Evolutionary conservation across 2,329 filamentous ascomycete species (phyloP).

Genomic region (Hansfordia pulvinata): DNA sequence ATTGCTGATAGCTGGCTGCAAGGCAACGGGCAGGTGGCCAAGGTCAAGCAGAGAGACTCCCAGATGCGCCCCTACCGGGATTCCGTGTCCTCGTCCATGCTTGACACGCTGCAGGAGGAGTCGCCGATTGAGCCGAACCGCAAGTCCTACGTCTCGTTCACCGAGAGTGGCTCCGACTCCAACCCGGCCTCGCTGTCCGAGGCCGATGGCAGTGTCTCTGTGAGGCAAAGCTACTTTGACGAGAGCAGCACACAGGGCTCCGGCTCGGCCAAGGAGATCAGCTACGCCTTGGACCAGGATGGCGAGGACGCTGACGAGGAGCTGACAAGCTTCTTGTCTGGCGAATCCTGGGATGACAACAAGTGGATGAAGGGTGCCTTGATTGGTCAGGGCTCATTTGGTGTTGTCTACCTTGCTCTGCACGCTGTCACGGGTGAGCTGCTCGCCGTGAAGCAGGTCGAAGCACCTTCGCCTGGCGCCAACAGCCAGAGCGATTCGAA

Average conservation of each 20-base stretch:
- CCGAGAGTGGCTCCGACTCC: slow-evolving; percentile 61
- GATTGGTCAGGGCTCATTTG: slow-evolving; percentile 94
- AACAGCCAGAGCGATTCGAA: slow-evolving; percentile 73
- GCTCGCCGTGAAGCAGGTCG: slow-evolving; percentile 96
- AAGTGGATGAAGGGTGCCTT: slow-evolving; percentile 99
- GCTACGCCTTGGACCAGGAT: slow-evolving; percentile 75
- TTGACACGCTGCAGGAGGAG: slow-evolving; percentile 86
- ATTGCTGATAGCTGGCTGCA: slow-evolving; percentile 90
- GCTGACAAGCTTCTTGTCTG: slow-evolving; percentile 76
- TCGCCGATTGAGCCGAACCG: slow-evolving; percentile 75
- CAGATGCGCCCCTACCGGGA: slow-evolving; percentile 54
- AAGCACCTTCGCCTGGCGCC: slow-evolving; percentile 66
- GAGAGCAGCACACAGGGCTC: slow-evolving; percentile 59
- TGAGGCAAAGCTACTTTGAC: slow-evolving; percentile 72
- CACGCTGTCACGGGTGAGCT: slow-evolving; percentile 95
- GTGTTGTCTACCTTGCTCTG: slow-evolving; percentile 85
- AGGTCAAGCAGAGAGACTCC: slow-evolving; percentile 29
- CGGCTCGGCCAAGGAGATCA: slow-evolving; percentile 71
- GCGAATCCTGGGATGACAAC: slow-evolving; percentile 89
- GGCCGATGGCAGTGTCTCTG: slow-evolving; percentile 53
- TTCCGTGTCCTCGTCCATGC: slow-evolving; percentile 76
- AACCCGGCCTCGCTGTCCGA: slow-evolving; percentile 62
- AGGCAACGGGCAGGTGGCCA: slow-evolving; percentile 38
- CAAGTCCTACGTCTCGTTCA: slow-evolving; percentile 89
- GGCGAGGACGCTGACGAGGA: slow-evolving; percentile 87